Percentiles rank a stretch among this genome's conserved stretches.
These are phyloP conservation scores for Talaromyces albobiverticillius DNA, from an alignment of 2,329 filamentous ascomycete genomes.

Conservation along the genomic window DNA sequence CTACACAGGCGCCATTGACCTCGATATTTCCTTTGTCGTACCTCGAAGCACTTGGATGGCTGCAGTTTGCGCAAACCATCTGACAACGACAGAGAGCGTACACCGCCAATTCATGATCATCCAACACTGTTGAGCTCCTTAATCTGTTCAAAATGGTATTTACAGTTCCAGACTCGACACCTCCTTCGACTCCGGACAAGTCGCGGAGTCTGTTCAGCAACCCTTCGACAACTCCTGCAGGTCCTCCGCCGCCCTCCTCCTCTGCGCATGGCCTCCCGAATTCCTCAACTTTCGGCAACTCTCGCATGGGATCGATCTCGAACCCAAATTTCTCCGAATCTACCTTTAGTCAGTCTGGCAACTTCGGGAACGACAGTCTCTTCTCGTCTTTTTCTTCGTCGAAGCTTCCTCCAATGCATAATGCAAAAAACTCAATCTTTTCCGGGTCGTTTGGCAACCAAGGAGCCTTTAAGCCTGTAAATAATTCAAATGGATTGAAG, in stretches of 20 bases:
- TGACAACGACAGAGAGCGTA: no score
- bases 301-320: conserved; percentile 41
- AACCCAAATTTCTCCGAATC: conserved; percentile 35
- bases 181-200: conserved; percentile 39
- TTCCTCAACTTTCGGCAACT: conserved; percentile 51
- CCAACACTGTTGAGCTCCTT: neutral
- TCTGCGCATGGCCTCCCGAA: conserved; percentile 57
- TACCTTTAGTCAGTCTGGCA: conserved; percentile 35
- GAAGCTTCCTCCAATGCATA: conserved; percentile 28
- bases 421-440: conserved; percentile 25
- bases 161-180: conserved; percentile 32
- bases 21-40: neutral
- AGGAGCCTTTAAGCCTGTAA: conserved; percentile 27
- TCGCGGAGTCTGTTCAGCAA: conserved; percentile 35
- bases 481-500: conserved; percentile 19
- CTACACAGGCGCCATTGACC: neutral
- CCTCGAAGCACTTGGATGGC: neutral
- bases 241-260: conserved; percentile 51
- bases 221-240: conserved; percentile 58
- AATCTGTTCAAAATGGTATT: conserved; percentile 29
- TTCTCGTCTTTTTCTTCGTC: conserved; percentile 35
- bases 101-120: neutral
- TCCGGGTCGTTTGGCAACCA: conserved; percentile 24
- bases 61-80: neutral
- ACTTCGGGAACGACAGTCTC: conserved; percentile 35